These are phyloP conservation scores for Solanum rostratum DNA, from an alignment of 257 asterid species.

Conservation along the genomic window DNA sequence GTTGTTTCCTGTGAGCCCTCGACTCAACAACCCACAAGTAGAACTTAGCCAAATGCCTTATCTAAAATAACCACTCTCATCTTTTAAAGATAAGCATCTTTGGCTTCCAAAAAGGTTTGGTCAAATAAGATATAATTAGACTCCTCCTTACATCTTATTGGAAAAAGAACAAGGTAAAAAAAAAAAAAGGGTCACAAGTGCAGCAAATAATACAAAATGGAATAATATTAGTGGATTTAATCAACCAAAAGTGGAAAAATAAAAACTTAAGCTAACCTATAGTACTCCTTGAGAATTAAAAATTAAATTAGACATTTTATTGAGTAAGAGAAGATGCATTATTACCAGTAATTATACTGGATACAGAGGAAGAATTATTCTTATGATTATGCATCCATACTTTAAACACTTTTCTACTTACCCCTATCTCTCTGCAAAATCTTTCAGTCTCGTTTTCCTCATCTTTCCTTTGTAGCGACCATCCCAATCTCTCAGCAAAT, in stretches of 20 bases:
- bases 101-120: neutral
- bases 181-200: neutral
- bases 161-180: neutral
- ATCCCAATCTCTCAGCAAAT: conserved; percentile 62
- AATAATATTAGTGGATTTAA: neutral
- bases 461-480: conserved; percentile 52
- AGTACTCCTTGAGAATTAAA: neutral
- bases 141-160: neutral
- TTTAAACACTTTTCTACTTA: conserved; percentile 61
- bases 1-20: too few species aligned
- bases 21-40: too few species aligned
- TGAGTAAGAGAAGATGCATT: conserved; percentile 51
- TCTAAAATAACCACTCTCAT: neutral
- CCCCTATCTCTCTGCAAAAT: conserved; percentile 52
- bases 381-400: conserved; percentile 87
- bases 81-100: neutral
- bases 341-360: conserved; percentile 25
- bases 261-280: neutral
- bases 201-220: neutral
- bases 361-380: conserved; percentile 16
- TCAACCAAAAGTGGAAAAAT: neutral
- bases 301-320: conserved; percentile 7
- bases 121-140: neutral
- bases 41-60: neutral
- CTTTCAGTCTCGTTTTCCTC: conserved; percentile 54